Conservation (phyloP, 768 basidiomycete genomes). For the Suillus sp. region DNA sequence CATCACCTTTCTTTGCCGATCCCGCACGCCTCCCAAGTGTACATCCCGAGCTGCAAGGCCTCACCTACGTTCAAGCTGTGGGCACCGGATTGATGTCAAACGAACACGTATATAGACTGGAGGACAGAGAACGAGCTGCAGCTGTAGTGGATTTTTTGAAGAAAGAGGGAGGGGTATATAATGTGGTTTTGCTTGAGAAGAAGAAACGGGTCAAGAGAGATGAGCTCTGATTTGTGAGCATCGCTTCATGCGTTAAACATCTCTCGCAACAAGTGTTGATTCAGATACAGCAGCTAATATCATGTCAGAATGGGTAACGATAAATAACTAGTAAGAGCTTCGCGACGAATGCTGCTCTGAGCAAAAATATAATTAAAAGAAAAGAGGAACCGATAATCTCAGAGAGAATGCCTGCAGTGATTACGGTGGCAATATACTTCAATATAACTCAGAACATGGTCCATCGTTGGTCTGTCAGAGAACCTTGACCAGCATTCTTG, state of each 20-base stretch:
- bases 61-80: conserved; percentile 3
- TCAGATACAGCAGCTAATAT: not conserved
- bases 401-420: not conserved
- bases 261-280: not conserved
- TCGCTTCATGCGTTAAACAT: not conserved
- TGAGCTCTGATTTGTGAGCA: conserved; percentile 4
- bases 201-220: conserved; percentile 5
- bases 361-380: not conserved
- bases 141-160: conserved; percentile 4
- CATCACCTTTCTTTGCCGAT: conserved; percentile 2
- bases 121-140: not conserved
- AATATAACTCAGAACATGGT: not conserved
- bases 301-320: too few species aligned
- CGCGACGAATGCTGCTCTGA: not conserved
- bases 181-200: conserved; percentile 3
- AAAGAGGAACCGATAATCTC: not conserved
- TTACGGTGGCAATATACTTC: not conserved
- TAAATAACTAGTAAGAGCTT: not conserved
- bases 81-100: conserved; percentile 8
- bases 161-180: not conserved
- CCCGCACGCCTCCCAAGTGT: conserved; percentile 2
- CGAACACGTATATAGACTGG: conserved; percentile 4
- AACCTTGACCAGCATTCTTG: conserved; percentile 5
- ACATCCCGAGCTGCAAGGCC: conserved; percentile 7
- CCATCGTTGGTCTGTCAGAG: not conserved